Conservation (phyloP, 306 rosid genomes). For the Corylus americana region DNA sequence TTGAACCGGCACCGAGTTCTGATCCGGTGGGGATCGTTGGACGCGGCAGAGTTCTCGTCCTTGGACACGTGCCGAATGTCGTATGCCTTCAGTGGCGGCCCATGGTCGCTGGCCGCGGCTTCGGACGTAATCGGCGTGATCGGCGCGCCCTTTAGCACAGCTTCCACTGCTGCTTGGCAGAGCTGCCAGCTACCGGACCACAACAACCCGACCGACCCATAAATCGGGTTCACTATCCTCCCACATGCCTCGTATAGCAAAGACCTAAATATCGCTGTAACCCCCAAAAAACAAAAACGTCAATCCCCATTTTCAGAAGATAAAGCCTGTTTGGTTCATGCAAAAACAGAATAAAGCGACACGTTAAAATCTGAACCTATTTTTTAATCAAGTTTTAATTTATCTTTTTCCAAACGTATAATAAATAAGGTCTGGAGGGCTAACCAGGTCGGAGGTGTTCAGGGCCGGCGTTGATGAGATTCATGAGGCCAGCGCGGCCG, state of each 20-base stretch:
- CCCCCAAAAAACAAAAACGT: background rate
- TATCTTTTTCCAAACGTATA: background rate
- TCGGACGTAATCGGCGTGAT: conserved; percentile 84
- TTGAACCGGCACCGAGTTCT: conserved; percentile 72
- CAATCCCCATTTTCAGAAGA: background rate
- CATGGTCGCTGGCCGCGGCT: conserved; percentile 66
- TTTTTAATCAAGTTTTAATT: background rate
- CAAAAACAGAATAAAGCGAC: background rate
- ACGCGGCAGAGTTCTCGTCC: conserved; percentile 79
- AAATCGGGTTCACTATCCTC: conserved; percentile 90
- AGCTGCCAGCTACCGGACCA: conserved; percentile 99
- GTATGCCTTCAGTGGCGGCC: conserved; percentile 84
- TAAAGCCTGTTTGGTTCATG: conserved; percentile 1
- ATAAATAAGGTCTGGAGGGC: background rate
- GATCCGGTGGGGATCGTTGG: conserved; percentile 40
- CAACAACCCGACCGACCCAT: conserved; percentile 89
- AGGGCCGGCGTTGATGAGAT: conserved; percentile 93
- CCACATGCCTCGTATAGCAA: conserved; percentile 93
- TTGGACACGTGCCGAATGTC: conserved; percentile 92
- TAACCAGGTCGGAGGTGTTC: conserved; percentile 93
- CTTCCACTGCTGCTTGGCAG: conserved; percentile 90
- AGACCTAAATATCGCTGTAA: conserved; percentile 81
- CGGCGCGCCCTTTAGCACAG: conserved; percentile 80
- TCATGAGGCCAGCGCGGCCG: conserved; percentile 98
- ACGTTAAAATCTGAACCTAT: background rate